Evolutionary conservation across 2,329 filamentous ascomycete species (phyloP), one percentile per base, ranked within the genome.

Genomic region (Apiospora arundinis): DNA sequence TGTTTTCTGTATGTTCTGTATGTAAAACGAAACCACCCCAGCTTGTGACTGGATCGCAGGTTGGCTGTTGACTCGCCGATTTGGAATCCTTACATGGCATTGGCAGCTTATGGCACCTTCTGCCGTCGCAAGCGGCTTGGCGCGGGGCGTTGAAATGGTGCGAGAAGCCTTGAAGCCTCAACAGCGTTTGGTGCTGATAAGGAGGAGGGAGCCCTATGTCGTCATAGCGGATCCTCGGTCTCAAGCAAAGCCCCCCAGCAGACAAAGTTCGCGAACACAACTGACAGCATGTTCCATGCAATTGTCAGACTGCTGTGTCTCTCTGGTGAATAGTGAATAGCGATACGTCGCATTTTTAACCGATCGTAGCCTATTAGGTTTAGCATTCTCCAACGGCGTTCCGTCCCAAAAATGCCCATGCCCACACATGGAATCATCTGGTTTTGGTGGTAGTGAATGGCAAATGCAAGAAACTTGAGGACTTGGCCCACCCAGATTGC

Each of bases 51-150:
- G 49, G 49, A 52, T 52, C 49, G 11, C 49, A 28, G 6, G 11
- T 56, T 56, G 52, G 52, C 7, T 11, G 52, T 56, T 21, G 49
- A 7, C 18, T 32, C 12, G 25, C 6, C 16, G 8, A 32, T 60
- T 60, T 32, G 49, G 16, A 60, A 60, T 21, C 52, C 32, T 32
- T 32, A 32, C 28, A 60, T 32, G 42, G 42, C 42, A 45, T 14
- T 45, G 11, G 16, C 16, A 46, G 9, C 44, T 37, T 16, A 9
- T 40, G 28, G 56, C 56, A 63, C 14, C 32, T 63, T 63, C n/a
- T 63, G 56, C 56, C 56, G 56, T 40, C 28, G 56, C 56, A 63
- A 40, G 56, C 56, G 56, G 56, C 56, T 63, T 63, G 56, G 56
- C 32, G 56, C 28, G 56, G 32, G 56, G 56, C 28, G 56, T n/a